A percentile compares a stretch with the other conserved stretches of the same genome.
These are phyloP conservation scores for Ophiostoma angusticollis DNA, from an alignment of 2,329 filamentous ascomycete species.

Conservation along the genomic window DNA sequence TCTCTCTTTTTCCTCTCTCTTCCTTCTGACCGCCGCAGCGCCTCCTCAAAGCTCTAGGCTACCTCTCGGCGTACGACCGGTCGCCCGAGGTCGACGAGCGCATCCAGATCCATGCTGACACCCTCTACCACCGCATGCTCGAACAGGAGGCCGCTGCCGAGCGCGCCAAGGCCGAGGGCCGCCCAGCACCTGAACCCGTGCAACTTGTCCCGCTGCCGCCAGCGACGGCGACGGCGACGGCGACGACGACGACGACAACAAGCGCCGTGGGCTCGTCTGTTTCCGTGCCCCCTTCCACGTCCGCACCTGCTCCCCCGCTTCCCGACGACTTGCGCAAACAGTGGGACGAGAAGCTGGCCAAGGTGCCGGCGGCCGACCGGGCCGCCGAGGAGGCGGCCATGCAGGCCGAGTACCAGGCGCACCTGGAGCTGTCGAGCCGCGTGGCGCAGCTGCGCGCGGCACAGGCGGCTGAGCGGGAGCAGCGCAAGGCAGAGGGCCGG, in stretches of 20 bases:
- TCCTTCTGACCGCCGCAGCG: conserved; percentile 36
- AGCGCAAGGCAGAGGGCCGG: conserved; percentile 44
- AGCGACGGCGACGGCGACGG: conserved; percentile 2
- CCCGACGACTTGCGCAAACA: conserved; percentile 35
- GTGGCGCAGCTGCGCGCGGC: conserved; percentile 43
- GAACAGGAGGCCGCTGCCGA: conserved; percentile 66
- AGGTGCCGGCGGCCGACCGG: conserved; percentile 44
- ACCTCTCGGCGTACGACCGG: conserved; percentile 56
- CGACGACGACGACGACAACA: background rate
- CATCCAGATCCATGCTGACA: conserved; percentile 93
- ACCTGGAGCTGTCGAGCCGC: conserved; percentile 43
- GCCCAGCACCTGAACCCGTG: conserved; percentile 33
- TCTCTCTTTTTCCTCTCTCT: background rate
- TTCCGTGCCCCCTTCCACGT: background rate
- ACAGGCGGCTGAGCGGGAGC: conserved; percentile 39
- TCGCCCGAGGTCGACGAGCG: conserved; percentile 62
- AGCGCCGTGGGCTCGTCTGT: no score
- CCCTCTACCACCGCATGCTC: conserved; percentile 76
- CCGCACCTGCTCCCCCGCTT: conserved; percentile 16
- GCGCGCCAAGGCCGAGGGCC: conserved; percentile 50
- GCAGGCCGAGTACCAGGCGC: conserved; percentile 47
- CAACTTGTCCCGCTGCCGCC: conserved; percentile 4
- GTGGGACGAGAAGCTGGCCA: conserved; percentile 43
- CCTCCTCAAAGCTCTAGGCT: conserved; percentile 82
- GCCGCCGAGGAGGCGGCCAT: conserved; percentile 51